Conservation (phyloP, 1,284 basidiomycete genomes). For the Trametes hirsuta region DNA sequence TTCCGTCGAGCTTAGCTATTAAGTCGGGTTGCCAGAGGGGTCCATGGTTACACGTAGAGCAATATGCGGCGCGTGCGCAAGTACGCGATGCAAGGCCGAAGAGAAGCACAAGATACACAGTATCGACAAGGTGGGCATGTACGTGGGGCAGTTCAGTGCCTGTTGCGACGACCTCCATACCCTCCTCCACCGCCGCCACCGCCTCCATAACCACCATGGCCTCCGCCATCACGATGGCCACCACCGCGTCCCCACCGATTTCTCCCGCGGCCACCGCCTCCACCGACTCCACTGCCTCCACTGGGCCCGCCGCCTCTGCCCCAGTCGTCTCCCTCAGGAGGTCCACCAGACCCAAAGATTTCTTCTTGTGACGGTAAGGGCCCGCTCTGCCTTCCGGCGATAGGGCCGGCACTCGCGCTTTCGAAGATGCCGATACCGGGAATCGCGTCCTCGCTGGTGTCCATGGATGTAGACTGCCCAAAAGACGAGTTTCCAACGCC, state of each 20-base stretch:
- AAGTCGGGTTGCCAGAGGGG: too few relatives aligned
- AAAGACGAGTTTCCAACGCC: neutral
- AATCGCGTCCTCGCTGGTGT: constrained; percentile 27
- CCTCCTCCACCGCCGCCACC: constrained; percentile 28
- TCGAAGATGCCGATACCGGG: constrained; percentile 32
- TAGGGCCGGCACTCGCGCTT: constrained; percentile 18
- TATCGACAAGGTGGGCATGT: too few relatives aligned
- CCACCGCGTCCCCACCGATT: constrained; percentile 10
- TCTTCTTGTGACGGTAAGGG: constrained; percentile 46
- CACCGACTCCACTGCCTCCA: neutral
- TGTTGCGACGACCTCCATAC: constrained; percentile 30
- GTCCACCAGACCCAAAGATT: constrained; percentile 35
- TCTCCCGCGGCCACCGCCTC: constrained; percentile 15
- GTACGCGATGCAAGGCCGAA: too few relatives aligned
- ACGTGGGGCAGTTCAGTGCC: constrained; percentile 1
- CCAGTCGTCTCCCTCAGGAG: constrained; percentile 11
- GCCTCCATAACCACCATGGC: constrained; percentile 27
- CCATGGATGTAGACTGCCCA: constrained; percentile 8
- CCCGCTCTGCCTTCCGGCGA: constrained; percentile 42
- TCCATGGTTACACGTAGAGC: too few relatives aligned
- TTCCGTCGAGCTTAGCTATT: too few relatives aligned
- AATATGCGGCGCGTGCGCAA: too few relatives aligned
- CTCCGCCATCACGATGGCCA: constrained; percentile 30
- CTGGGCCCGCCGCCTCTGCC: constrained; percentile 6
- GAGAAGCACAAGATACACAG: too few relatives aligned